Conservation (phyloP, 805 yeast genomes). For the Saturnispora hagleri region DNA sequence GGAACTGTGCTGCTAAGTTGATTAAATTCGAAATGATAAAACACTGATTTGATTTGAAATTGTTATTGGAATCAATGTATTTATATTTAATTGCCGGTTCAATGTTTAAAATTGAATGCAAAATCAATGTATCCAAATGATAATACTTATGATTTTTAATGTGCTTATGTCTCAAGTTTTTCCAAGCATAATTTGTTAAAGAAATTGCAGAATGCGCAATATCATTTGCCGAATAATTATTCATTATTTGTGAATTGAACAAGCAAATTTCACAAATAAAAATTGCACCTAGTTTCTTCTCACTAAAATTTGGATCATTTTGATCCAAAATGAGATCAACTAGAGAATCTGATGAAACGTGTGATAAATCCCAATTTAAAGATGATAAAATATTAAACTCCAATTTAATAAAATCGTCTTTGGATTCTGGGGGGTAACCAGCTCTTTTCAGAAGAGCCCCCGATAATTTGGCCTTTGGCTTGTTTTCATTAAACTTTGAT, state of each 20-base stretch:
- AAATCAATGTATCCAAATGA: conserved; percentile 22
- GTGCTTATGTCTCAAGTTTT: conserved; percentile 31
- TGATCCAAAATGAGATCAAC: conserved; percentile 43
- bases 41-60: conserved; percentile 11
- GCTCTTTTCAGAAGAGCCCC: conserved; percentile 25
- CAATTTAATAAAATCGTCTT: conserved; percentile 43
- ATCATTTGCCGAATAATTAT: conserved; percentile 36
- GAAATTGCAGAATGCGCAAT: conserved; percentile 45
- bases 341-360: conserved; percentile 55
- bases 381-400: conserved; percentile 58
- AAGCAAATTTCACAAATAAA: conserved; percentile 60
- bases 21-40: conserved; percentile 20
- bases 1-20: conserved; percentile 20
- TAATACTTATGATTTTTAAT: conserved; percentile 22
- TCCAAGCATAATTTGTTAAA: conserved; percentile 38
- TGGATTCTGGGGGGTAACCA: conserved; percentile 20
- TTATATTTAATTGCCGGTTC: conserved; percentile 22
- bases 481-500: conserved; percentile 38
- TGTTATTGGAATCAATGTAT: conserved; percentile 15
- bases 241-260: conserved; percentile 50
- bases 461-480: conserved; percentile 38
- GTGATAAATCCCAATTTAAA: conserved; percentile 54
- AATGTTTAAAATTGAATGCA: conserved; percentile 18
- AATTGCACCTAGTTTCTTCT: conserved; percentile 46
- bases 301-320: conserved; percentile 30